Percentiles rank a stretch among this genome's conserved stretches.
Evolutionary conservation across 306 rosid species (phyloP).

Genomic region (Casuarina cunninghamiana): DNA sequence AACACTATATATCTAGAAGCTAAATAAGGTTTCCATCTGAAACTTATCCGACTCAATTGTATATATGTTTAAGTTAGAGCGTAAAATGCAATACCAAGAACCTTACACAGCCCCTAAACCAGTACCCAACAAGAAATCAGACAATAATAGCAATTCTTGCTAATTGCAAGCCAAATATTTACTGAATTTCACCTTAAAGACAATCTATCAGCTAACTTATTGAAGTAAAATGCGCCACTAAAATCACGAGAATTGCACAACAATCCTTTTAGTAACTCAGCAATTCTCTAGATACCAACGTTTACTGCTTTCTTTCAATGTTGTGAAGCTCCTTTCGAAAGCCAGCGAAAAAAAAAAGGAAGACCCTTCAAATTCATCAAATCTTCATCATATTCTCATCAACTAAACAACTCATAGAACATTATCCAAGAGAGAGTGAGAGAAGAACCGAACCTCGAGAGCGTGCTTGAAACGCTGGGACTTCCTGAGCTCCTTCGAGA

Average conservation of each 20-base stretch:
- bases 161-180: neutral
- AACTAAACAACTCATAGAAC: constrained; percentile 9
- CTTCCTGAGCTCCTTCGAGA: constrained; percentile 76
- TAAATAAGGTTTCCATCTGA: neutral
- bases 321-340: neutral
- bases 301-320: neutral
- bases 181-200: neutral
- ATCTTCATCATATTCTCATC: constrained; percentile 10
- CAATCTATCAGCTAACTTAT: neutral
- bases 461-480: constrained; percentile 90
- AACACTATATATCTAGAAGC: neutral
- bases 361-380: neutral
- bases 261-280: neutral
- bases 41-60: neutral
- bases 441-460: constrained; percentile 61
- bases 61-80: neutral
- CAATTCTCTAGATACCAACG: neutral
- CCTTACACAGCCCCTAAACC: neutral
- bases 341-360: neutral
- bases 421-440: neutral
- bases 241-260: neutral
- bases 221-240: neutral
- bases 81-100: neutral
- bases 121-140: neutral
- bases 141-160: neutral